Conservation (phyloP, 2,329 filamentous ascomycete genomes). For the Colletotrichum paranaense region DNA sequence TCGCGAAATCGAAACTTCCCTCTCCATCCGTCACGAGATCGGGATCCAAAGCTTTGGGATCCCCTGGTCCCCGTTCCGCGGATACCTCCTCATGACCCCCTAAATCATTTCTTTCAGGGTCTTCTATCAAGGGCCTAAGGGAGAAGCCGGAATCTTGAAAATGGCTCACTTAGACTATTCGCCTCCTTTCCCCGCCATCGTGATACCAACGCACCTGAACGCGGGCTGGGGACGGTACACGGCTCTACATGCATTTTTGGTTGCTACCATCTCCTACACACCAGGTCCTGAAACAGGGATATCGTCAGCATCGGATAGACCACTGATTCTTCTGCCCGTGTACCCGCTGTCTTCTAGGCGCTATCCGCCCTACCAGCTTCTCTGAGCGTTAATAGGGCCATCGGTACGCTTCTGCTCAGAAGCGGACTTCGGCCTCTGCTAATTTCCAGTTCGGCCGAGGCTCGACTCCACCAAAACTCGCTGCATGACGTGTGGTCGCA, state of each 20-base stretch:
- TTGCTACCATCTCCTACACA: background rate
- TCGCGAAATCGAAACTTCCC: slow-evolving; percentile 8
- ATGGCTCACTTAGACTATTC: slow-evolving; percentile 18
- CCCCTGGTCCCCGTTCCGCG: slow-evolving; percentile 10
- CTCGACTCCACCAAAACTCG: slow-evolving; percentile 18
- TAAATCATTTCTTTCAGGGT: slow-evolving; percentile 2
- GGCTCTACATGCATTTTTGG: background rate
- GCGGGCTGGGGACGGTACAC: background rate
- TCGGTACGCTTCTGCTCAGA: background rate
- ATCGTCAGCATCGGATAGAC: slow-evolving; percentile 8
- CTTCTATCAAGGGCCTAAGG: background rate
- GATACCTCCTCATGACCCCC: slow-evolving; percentile 24
- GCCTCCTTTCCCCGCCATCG: slow-evolving; percentile 12
- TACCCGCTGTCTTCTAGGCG: background rate
- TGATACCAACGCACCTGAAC: background rate
- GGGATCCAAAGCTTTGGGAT: slow-evolving; percentile 8
- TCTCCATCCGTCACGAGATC: background rate
- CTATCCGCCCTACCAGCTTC: background rate
- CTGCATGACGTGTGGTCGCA: slow-evolving; percentile 21
- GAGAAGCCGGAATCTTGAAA: slow-evolving; percentile 26
- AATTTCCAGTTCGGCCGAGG: slow-evolving; percentile 28
- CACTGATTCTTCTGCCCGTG: background rate
- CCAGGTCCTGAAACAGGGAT: slow-evolving; percentile 4
- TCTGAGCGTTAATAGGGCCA: background rate
- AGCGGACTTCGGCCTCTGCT: slow-evolving; percentile 33